phyloP scores from a whole-genome alignment of 2,329 filamentous ascomycete species.

The Pseudogymnoascus sp. region DNA sequence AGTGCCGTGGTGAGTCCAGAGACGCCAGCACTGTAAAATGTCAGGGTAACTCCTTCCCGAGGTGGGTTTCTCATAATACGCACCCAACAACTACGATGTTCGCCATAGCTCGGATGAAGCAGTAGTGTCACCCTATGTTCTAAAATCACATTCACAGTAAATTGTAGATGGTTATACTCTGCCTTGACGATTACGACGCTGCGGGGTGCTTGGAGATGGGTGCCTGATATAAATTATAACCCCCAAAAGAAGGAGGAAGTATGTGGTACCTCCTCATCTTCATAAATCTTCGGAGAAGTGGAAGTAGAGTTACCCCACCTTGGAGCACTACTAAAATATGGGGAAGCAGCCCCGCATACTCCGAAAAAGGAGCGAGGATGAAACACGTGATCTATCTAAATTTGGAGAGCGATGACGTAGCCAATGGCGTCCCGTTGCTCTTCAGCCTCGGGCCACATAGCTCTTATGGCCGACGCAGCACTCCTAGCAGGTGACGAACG shows the following conservation, averaged over 20 bases:
- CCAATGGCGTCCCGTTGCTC: not conserved
- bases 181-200: not conserved
- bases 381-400: not conserved
- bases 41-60: not conserved
- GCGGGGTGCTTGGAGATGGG: not conserved
- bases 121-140: not conserved
- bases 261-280: not conserved
- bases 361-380: not conserved
- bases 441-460: not conserved
- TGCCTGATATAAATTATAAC: not conserved
- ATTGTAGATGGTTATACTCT: not conserved
- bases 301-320: conserved; percentile 1
- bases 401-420: conserved; percentile 1
- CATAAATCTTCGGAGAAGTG: not conserved
- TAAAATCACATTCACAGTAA: not conserved
- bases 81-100: conserved; percentile 33
- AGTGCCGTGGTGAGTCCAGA: conserved; percentile 58
- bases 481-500: not conserved
- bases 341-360: conserved; percentile 4
- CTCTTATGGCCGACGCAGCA: not conserved
- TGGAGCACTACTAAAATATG: not conserved
- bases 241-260: not conserved
- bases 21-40: conserved; percentile 48
- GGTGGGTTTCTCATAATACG: conserved; percentile 12
- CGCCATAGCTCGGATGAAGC: conserved; percentile 7